A percentile compares a stretch with the other conserved stretches of the same genome.
phyloP scores from a whole-genome alignment of 2,329 filamentous ascomycete species.

The Ophiocordyceps camponoti-rufipedis region DNA sequence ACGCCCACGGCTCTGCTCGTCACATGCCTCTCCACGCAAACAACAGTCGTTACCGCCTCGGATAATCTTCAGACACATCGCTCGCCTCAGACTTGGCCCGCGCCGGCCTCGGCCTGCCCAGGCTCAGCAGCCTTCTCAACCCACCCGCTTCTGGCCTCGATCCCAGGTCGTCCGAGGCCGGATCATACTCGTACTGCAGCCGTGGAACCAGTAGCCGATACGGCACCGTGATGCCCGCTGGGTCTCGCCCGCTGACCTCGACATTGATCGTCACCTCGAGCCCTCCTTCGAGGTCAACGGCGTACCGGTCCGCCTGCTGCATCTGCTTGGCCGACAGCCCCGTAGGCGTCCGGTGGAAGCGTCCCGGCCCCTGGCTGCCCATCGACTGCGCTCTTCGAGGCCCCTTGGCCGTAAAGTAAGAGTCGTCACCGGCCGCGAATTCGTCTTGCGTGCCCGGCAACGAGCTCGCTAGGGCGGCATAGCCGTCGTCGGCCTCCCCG shows the following conservation, averaged over 20 bases:
- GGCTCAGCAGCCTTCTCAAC: slow-evolving; percentile 26
- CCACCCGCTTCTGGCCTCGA: slow-evolving; percentile 13
- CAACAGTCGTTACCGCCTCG: too few species aligned
- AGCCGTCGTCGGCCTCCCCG: slow-evolving; percentile 14
- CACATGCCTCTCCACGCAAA: too few species aligned
- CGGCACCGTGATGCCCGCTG: slow-evolving; percentile 69
- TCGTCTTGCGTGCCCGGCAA: slow-evolving; percentile 13
- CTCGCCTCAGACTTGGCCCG: too few species aligned
- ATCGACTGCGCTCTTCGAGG: slow-evolving; percentile 10
- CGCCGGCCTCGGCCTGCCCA: slow-evolving; percentile 12
- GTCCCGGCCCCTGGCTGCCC: slow-evolving; percentile 9
- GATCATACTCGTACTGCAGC: slow-evolving; percentile 40
- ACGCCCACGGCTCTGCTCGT: too few species aligned
- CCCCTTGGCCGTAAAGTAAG: slow-evolving; percentile 28
- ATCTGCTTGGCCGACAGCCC: slow-evolving; percentile 45
- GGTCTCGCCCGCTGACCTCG: slow-evolving; percentile 72
- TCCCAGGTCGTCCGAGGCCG: slow-evolving; percentile 17
- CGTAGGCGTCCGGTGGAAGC: slow-evolving; percentile 54
- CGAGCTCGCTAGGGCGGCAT: slow-evolving; percentile 7
- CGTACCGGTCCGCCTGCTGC: slow-evolving; percentile 31
- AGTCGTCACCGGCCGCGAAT: slow-evolving; percentile 36
- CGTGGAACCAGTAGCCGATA: slow-evolving; percentile 77
- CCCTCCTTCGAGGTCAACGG: slow-evolving; percentile 64
- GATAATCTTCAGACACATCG: too few species aligned
- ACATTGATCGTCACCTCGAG: slow-evolving; percentile 79